Evolutionary conservation across 768 basidiomycete genomes (phyloP), one percentile per base, ranked within the genome.

Genomic region (Lactarius sp.): DNA sequence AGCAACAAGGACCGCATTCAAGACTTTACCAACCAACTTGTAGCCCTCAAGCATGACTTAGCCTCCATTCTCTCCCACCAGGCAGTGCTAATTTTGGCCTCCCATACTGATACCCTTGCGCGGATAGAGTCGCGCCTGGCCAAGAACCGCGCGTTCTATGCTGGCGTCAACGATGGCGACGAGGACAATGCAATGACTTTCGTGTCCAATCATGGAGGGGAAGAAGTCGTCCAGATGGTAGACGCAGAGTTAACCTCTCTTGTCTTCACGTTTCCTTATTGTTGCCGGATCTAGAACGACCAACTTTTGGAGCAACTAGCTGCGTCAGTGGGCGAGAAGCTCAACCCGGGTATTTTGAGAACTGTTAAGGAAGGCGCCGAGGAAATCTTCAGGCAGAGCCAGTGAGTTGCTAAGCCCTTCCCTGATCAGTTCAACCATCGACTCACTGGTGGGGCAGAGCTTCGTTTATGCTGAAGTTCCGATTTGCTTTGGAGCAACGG

Each of bases 381-480:
- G 18, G 64, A 41, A 36, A 20, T 34, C 9, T 42, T 64, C 46
- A 53, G 41, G 33, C 60, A 65, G 37, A 65, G 44, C 61, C 61
- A 65, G 64, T 65, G 53, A 49, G 64, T 42, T 33, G 6, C 5
- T 14, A 31, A n/a, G 16, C n/a, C 13, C n/a, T 41, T 52, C 31
- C 14, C 20, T 4, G 5, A 7, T 31, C 37, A 4, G 3, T 41
- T 12, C 6, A 59, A 42, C 27, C 22, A 27, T 51, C n/a, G n/a
- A 13, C 27, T 52, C 16, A 59, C 14, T 6, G 12, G 6, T 52
- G 31, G 1, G 13, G 4, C 49, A 65, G 64, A 42, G 64, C 64
- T 6, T 41, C 60, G n/a, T 65, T 65, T 46, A 56, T 62, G 47
- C 31, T 65, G 44, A 65, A 65, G n/a, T 56, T 51, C 50, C 60